Conservation (phyloP, 2,329 filamentous ascomycete genomes). For the Huntiella savannae region DNA sequence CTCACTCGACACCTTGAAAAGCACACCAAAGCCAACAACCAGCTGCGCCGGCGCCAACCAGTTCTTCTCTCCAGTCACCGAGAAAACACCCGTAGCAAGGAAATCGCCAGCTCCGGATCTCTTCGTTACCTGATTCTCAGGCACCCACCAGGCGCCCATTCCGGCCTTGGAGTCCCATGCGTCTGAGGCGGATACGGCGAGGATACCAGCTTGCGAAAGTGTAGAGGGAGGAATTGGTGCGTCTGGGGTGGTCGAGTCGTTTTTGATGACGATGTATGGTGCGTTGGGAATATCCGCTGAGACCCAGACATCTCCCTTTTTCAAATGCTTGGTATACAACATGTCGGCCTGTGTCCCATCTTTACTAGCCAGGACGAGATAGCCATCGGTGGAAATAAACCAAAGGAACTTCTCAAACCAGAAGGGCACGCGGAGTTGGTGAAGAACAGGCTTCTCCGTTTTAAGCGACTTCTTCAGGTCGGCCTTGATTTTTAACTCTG, state of each 20-base stretch:
- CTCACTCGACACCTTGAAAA: slow-evolving; percentile 78
- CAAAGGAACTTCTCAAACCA: slow-evolving; percentile 98
- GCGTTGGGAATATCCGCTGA: slow-evolving; percentile 79
- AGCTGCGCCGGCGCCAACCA: slow-evolving; percentile 75
- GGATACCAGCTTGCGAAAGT: slow-evolving; percentile 68
- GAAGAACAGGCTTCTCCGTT: slow-evolving; percentile 73
- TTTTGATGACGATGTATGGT: slow-evolving; percentile 75
- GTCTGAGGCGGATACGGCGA: slow-evolving; percentile 67
- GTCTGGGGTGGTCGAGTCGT: slow-evolving; percentile 56
- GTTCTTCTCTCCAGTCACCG: slow-evolving; percentile 73
- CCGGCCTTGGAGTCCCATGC: slow-evolving; percentile 95
- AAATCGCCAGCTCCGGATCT: slow-evolving; percentile 63
- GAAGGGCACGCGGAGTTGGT: slow-evolving; percentile 62
- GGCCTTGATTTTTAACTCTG: slow-evolving; percentile 18
- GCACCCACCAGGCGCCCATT: slow-evolving; percentile 94
- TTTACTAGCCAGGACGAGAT: slow-evolving; percentile 74
- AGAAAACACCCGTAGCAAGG: slow-evolving; percentile 58
- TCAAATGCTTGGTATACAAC: slow-evolving; percentile 70
- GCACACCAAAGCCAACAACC: slow-evolving; percentile 66
- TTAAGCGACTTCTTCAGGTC: slow-evolving; percentile 49
- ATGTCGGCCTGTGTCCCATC: slow-evolving; percentile 82
- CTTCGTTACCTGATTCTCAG: slow-evolving; percentile 78
- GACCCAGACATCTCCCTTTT: slow-evolving; percentile 79
- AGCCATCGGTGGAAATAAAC: slow-evolving; percentile 91
- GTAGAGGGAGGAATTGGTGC: slow-evolving; percentile 84